Evolutionary conservation across 2,329 filamentous ascomycete genomes (phyloP).

Genomic region (Raffaelea albimanens): DNA sequence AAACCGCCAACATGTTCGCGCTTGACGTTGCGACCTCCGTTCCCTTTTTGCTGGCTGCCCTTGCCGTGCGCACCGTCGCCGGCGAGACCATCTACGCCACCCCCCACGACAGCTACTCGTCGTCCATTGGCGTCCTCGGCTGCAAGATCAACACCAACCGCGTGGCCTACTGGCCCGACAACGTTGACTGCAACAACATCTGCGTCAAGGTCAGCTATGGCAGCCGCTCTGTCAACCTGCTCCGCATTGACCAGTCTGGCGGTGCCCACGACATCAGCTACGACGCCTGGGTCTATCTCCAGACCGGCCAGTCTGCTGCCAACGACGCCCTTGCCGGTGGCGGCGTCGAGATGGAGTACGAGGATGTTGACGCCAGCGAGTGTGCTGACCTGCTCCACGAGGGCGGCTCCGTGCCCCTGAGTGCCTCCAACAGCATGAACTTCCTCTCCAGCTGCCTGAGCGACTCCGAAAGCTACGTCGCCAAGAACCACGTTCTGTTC

Average conservation of each 20-base stretch:
- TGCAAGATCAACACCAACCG: conserved; percentile 53
- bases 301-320: conserved; percentile 37
- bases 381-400: conserved; percentile 41
- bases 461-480: conserved; percentile 37
- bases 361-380: conserved; percentile 34
- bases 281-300: conserved; percentile 52
- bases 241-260: conserved; percentile 45
- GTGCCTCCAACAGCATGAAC: conserved; percentile 48
- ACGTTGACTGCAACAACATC: conserved; percentile 44
- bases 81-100: conserved; percentile 29
- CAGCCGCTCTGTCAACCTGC: conserved; percentile 44
- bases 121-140: conserved; percentile 47
- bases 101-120: conserved; percentile 47
- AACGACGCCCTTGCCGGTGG: conserved; percentile 37
- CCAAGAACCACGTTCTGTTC: conserved; percentile 40
- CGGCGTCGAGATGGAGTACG: conserved; percentile 39
- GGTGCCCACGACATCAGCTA: conserved; percentile 50
- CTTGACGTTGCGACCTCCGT: background rate
- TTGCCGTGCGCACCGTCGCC: conserved; percentile 12
- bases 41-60: background rate
- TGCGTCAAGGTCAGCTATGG: conserved; percentile 43
- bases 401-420: conserved; percentile 41
- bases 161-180: conserved; percentile 49
- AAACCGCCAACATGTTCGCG: background rate
- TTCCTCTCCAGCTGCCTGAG: conserved; percentile 36